These are phyloP conservation scores for Dactylellina parvicollis DNA, from an alignment of 2,329 filamentous ascomycete species.

Conservation along the genomic window DNA sequence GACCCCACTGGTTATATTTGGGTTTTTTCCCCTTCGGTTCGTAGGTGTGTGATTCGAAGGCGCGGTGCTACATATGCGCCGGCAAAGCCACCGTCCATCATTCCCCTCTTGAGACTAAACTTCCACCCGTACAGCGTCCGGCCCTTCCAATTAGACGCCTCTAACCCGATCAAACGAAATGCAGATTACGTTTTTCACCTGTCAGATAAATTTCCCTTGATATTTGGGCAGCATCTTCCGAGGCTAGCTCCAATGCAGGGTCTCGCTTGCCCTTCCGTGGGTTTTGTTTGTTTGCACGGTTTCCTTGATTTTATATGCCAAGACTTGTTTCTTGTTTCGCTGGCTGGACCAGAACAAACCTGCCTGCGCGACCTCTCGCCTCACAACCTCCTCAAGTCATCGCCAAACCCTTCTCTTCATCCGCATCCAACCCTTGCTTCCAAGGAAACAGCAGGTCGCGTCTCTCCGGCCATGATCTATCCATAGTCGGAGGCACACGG, in stretches of 20 bases:
- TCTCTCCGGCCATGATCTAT: conserved; percentile 4
- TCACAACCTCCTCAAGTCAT: conserved; percentile 12
- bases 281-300: conserved; percentile 18
- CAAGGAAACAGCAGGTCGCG: conserved; percentile 6
- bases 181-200: conserved; percentile 28
- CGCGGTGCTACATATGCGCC: background rate
- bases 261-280: conserved; percentile 42
- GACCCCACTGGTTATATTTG: no score
- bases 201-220: conserved; percentile 23
- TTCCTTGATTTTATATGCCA: conserved; percentile 54
- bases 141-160: conserved; percentile 6
- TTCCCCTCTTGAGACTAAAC: conserved; percentile 14
- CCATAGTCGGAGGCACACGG: background rate
- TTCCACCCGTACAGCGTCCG: background rate
- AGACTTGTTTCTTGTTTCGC: conserved; percentile 25
- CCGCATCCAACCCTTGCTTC: conserved; percentile 22
- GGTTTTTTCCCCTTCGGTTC: no score
- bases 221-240: conserved; percentile 13
- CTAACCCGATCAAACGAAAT: background rate
- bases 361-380: no score
- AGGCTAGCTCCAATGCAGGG: conserved; percentile 47
- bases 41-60: background rate
- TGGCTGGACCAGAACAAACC: conserved; percentile 23
- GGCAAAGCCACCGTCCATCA: conserved; percentile 11
- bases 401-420: conserved; percentile 1